These are phyloP conservation scores for Avena sativa DNA, from an alignment of 176 grass and related monocot genomes.

Conservation along the genomic window DNA sequence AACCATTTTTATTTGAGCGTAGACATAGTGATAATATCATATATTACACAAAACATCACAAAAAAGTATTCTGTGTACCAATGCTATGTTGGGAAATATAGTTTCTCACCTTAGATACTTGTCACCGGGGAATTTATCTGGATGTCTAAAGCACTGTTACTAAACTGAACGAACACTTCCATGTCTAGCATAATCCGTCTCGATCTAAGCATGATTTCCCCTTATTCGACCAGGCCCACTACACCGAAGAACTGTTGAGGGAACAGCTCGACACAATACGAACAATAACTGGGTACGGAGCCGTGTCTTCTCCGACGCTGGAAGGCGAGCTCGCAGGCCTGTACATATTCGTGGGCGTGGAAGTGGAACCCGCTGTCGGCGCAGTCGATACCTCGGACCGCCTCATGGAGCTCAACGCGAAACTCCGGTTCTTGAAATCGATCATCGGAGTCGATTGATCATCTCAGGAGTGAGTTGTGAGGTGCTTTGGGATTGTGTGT, in stretches of 20 bases:
- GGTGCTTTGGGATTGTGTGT: neutral
- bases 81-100: neutral
- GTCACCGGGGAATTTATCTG: neutral
- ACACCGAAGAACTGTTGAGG: constrained; percentile 48
- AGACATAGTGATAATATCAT: neutral
- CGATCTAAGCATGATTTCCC: neutral
- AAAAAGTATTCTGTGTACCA: neutral
- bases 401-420: constrained; percentile 28
- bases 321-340: constrained; percentile 27
- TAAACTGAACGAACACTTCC: neutral
- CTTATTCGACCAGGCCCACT: constrained; percentile 33
- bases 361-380: constrained; percentile 38
- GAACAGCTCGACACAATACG: constrained; percentile 36
- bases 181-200: neutral
- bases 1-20: neutral
- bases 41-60: neutral
- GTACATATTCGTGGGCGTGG: constrained; percentile 50
- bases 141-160: neutral
- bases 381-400: neutral
- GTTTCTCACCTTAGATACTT: neutral
- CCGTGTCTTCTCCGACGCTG: neutral
- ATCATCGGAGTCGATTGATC: constrained; percentile 52
- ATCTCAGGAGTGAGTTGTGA: neutral
- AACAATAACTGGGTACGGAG: constrained; percentile 47
- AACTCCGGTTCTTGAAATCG: constrained; percentile 48